phyloP scores from a whole-genome alignment of 164 flowering plant genomes.

The Macadamia integrifolia region DNA sequence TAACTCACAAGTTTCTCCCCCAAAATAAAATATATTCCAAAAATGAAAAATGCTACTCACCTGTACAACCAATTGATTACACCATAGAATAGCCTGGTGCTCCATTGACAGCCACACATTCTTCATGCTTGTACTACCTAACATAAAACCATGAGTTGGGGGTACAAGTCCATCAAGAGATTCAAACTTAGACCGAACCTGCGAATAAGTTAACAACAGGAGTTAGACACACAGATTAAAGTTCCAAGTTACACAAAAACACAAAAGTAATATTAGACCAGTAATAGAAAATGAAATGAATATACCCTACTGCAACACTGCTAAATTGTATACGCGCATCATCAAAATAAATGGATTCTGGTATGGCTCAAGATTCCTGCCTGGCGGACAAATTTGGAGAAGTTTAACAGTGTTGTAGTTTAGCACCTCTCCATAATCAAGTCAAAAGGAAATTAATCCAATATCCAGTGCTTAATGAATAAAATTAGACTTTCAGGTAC shows the following conservation, averaged over 20 bases:
- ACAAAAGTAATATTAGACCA: not conserved
- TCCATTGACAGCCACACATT: slow-evolving; percentile 99
- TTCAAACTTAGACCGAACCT: slow-evolving; percentile 85
- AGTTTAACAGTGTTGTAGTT: too few relatives aligned
- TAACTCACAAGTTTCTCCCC: slow-evolving; percentile 13
- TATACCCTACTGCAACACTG: not conserved
- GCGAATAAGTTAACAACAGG: slow-evolving; percentile 10
- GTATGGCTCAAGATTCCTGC: too few relatives aligned
- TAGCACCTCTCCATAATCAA: too few relatives aligned
- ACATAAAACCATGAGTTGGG: slow-evolving; percentile 77
- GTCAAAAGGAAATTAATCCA: too few relatives aligned
- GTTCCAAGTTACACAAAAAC: not conserved
- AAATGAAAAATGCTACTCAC: slow-evolving; percentile 34
- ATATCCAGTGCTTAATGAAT: too few relatives aligned
- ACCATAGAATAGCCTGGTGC: slow-evolving; percentile 97
- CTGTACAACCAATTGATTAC: slow-evolving; percentile 96
- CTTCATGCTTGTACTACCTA: slow-evolving; percentile 76
- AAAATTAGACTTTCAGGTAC: too few relatives aligned
- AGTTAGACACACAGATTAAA: slow-evolving; percentile 1
- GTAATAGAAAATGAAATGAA: not conserved
- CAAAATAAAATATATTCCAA: not conserved
- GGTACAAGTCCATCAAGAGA: slow-evolving; percentile 94
- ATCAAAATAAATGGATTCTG: too few relatives aligned
- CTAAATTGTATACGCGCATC: not conserved
- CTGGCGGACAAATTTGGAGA: too few relatives aligned